Evolutionary conservation across 495 filamentous ascomycete genomes (phyloP).

Genomic region (Lophiostoma macrostomum): DNA sequence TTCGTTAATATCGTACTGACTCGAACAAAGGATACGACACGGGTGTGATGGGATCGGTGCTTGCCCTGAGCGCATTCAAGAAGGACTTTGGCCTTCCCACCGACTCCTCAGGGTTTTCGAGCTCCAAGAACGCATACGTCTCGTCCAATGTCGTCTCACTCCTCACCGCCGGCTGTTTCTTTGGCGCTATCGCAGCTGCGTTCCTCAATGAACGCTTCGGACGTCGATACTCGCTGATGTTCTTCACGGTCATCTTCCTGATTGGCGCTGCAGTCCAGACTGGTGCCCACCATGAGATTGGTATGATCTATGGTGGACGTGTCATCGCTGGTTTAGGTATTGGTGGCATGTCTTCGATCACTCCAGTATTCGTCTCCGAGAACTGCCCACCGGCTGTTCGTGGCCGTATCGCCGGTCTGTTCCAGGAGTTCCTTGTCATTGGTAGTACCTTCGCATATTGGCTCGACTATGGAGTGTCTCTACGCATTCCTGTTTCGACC

Average conservation of each 20-base stretch:
- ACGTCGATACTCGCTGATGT: constrained; percentile 29
- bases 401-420: constrained; percentile 57
- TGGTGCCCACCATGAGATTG: constrained; percentile 52
- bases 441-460: constrained; percentile 64
- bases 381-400: constrained; percentile 42
- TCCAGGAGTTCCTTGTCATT: constrained; percentile 69
- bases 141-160: constrained; percentile 59
- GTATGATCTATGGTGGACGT: constrained; percentile 44
- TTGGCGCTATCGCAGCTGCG: constrained; percentile 29
- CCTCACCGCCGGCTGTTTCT: constrained; percentile 46
- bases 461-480: constrained; percentile 47
- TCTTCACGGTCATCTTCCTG: constrained; percentile 30
- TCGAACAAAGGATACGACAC: constrained; percentile 51
- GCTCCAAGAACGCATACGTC: constrained; percentile 43
- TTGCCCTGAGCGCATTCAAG: constrained; percentile 55
- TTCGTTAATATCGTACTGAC: background rate
- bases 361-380: constrained; percentile 46
- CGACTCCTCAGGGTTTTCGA: constrained; percentile 10
- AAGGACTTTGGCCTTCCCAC: constrained; percentile 51
- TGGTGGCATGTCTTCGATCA: constrained; percentile 39
- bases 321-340: constrained; percentile 43
- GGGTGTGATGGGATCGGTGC: constrained; percentile 57
- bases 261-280: constrained; percentile 34
- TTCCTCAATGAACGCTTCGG: constrained; percentile 33
- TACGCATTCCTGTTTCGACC: constrained; percentile 42